A percentile compares a stretch with the other conserved stretches of the same genome.
These are phyloP conservation scores for Myrmaecium sp. DNA, from an alignment of 2,329 filamentous ascomycete species.

Conservation along the genomic window DNA sequence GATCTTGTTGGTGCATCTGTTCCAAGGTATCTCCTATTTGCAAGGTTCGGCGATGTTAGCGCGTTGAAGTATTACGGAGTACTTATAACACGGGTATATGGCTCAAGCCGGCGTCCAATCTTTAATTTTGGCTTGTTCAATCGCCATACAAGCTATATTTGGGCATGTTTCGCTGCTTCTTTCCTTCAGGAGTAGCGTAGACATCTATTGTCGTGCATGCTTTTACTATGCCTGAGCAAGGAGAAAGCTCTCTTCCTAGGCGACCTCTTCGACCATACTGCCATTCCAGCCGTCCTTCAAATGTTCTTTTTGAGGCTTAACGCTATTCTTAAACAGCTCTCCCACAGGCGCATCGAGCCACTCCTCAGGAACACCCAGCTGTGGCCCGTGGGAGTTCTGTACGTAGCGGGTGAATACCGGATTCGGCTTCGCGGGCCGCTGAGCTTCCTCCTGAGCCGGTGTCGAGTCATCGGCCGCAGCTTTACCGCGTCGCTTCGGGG, in stretches of 20 bases:
- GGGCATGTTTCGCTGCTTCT: too few relatives aligned
- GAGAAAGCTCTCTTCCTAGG: not conserved
- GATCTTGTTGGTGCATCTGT: too few relatives aligned
- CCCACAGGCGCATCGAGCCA: conserved; percentile 49
- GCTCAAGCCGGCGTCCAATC: too few relatives aligned
- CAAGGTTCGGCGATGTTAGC: too few relatives aligned
- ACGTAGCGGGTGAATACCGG: conserved; percentile 54
- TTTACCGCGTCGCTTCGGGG: conserved; percentile 45
- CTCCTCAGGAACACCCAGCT: conserved; percentile 49
- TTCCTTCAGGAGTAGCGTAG: too few relatives aligned
- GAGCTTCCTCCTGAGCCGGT: conserved; percentile 28
- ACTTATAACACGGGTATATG: too few relatives aligned
- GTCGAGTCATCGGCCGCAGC: conserved; percentile 23
- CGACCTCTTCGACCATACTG: conserved; percentile 5
- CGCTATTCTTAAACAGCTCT: conserved; percentile 31
- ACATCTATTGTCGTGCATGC: too few relatives aligned
- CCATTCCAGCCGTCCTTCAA: conserved; percentile 2
- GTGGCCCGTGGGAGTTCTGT: conserved; percentile 46
- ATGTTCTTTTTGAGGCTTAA: conserved; percentile 1
- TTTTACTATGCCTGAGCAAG: too few relatives aligned
- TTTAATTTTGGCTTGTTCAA: too few relatives aligned
- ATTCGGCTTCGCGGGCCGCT: conserved; percentile 32
- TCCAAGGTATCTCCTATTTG: too few relatives aligned
- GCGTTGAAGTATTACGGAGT: too few relatives aligned
- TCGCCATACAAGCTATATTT: too few relatives aligned